phyloP scores from a whole-genome alignment of 2,329 filamentous ascomycete species.

The Fusarium sp. region DNA sequence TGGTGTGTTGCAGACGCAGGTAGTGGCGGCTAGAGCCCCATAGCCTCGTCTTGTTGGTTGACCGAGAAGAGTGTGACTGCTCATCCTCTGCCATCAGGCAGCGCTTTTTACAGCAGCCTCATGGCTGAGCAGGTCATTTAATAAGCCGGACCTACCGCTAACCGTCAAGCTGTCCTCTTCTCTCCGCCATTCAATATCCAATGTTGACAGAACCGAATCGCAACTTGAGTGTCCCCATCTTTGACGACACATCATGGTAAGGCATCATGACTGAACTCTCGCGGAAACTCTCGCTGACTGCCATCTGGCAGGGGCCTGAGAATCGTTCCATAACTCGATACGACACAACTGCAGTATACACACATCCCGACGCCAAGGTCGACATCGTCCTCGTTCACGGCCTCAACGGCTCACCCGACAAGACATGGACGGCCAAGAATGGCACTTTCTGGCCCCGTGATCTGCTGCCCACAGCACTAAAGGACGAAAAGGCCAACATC shows the following conservation, averaged over 20 bases:
- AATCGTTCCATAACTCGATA: constrained; percentile 53
- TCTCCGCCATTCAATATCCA: constrained; percentile 1
- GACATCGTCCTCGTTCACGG: constrained; percentile 76
- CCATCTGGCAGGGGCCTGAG: constrained; percentile 49
- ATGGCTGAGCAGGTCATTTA: constrained; percentile 13
- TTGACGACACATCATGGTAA: constrained; percentile 41
- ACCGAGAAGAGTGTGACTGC: constrained; percentile 13
- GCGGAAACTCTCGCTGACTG: background rate
- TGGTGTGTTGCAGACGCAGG: constrained; percentile 5
- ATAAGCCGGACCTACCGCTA: constrained; percentile 12
- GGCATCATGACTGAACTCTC: background rate
- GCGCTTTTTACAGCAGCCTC: constrained; percentile 20
- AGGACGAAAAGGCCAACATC: constrained; percentile 65
- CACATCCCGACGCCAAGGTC: constrained; percentile 64
- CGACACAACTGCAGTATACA: constrained; percentile 66
- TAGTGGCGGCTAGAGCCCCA: background rate
- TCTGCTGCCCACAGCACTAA: constrained; percentile 68
- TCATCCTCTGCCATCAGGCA: constrained; percentile 16
- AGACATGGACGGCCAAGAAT: constrained; percentile 67
- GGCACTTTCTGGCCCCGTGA: constrained; percentile 74
- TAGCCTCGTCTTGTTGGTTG: constrained; percentile 7
- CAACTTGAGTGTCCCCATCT: constrained; percentile 16
- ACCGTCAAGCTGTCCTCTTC: background rate
- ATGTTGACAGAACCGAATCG: constrained; percentile 22
- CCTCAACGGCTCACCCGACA: constrained; percentile 69